Evolutionary conservation across 768 basidiomycete genomes (phyloP).

Genomic region (Paxillus involutus): DNA sequence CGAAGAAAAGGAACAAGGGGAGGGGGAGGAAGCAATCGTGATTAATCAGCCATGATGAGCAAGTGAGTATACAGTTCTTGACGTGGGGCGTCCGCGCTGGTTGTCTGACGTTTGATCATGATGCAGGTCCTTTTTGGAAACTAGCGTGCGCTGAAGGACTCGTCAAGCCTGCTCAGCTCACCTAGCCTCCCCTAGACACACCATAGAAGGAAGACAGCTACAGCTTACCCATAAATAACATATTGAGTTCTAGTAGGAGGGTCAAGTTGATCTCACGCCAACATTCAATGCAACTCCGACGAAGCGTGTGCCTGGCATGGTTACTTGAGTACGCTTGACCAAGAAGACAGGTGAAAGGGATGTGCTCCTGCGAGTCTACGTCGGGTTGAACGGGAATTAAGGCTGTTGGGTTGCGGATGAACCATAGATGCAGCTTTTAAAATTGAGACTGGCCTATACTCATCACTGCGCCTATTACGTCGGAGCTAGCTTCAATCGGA

Average conservation of each 20-base stretch:
- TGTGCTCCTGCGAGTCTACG: too few species aligned
- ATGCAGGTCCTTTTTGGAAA: background rate
- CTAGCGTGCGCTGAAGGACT: background rate
- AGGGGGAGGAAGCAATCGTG: constrained; percentile 19
- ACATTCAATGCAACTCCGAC: background rate
- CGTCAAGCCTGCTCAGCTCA: background rate
- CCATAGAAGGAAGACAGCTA: background rate
- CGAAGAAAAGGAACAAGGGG: constrained; percentile 19
- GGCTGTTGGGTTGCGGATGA: too few species aligned
- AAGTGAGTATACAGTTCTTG: background rate
- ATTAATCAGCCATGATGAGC: background rate
- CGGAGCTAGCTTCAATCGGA: background rate
- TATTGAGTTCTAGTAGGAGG: too few species aligned
- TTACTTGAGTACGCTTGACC: too few species aligned
- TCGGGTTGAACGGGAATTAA: too few species aligned
- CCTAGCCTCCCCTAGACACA: too few species aligned
- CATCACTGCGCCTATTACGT: background rate
- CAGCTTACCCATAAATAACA: background rate
- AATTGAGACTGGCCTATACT: background rate
- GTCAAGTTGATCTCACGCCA: background rate
- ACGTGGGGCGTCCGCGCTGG: constrained; percentile 1
- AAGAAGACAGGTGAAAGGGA: too few species aligned
- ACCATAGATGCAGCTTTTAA: background rate
- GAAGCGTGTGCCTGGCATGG: background rate
- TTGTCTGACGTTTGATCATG: background rate